Evolutionary conservation across 2,329 filamentous ascomycete species (phyloP).

Genomic region (Macroventuria anomochaeta): DNA sequence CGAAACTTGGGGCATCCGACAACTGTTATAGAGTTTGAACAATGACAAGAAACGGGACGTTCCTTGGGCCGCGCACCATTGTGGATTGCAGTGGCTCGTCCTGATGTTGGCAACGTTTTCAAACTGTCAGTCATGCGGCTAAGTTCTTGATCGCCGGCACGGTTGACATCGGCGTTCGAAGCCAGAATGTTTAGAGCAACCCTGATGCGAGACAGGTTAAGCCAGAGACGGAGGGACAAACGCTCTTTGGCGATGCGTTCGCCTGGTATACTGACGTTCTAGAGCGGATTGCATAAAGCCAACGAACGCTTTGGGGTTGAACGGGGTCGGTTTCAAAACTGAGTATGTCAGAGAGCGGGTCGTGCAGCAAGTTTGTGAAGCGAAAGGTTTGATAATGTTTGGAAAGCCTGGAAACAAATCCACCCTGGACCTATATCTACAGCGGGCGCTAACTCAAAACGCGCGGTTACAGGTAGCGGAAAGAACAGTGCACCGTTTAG

Average conservation of each 20-base stretch:
- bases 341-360: constrained; percentile 43
- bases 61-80: constrained; percentile 37
- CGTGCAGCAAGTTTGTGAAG: constrained; percentile 46
- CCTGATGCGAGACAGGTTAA: constrained; percentile 47
- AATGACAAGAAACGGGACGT: constrained; percentile 38
- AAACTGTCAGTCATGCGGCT: constrained; percentile 48
- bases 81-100: constrained; percentile 50
- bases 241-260: constrained; percentile 38
- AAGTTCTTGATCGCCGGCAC: constrained; percentile 46
- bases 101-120: constrained; percentile 52
- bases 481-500: constrained; percentile 38
- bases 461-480: constrained; percentile 36
- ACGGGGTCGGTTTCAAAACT: constrained; percentile 51
- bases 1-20: constrained; percentile 46
- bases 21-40: constrained; percentile 45
- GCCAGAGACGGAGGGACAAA: constrained; percentile 41
- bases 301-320: constrained; percentile 35
- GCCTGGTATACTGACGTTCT: constrained; percentile 30
- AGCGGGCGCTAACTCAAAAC: constrained; percentile 46
- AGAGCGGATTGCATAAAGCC: constrained; percentile 37
- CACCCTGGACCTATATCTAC: constrained; percentile 37
- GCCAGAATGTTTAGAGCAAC: constrained; percentile 49
- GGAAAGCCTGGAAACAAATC: constrained; percentile 47
- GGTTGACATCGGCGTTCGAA: constrained; percentile 37
- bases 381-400: constrained; percentile 49